Base-by-base conservation (phyloP, 192 early-diverging fungal species). In the Oehlia diaphana region DNA sequence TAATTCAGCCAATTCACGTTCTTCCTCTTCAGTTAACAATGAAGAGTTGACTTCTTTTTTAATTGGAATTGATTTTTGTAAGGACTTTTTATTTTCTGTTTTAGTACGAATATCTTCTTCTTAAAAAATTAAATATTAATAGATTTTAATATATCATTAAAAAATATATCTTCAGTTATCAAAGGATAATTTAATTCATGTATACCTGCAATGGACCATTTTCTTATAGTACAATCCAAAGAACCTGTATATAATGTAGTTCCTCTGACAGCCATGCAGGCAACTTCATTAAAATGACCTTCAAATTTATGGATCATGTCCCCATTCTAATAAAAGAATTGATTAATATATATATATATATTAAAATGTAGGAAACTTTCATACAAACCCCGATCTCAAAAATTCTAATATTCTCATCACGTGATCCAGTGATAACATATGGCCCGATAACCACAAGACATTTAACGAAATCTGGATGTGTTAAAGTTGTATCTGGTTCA, bases 211-310 rank as follows among this genome's bases (percentile, higher is more conserved):
- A 97, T 82, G 9, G 88, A 86, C 97, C 97, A 99, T 21, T 76
- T 82, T 58, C 96, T 92, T 47, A 99, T 82, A 2, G 97, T 96
- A 26, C 90, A 88, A 82, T 99, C 97, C 37, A 98, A 82, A 0
- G 94, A 93, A 21, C 89, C 92, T 16, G 94, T 93, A 82, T 94
- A 95, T 19, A 98, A 84, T 4, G 82, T 87, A 6, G 88, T 82
- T 9, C 94, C 93, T 49, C 83, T 66, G 3, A 88, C 80, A 2
- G 83, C 82, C 79, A 98, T 83, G 64, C 88, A 85, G 0, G 92
- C 90, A 2, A 99, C 92, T 81, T 97, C 96, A 80, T 95, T 96
- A 76, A 93, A 96, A 79, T 99, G 97, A 6, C 93, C 95, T 39
- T 92, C 89, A 42, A 99, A 91, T 16, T 88, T 86, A 31, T 88